Conservation (phyloP, 805 yeast genomes). For the Metschnikowia shivogae region DNA sequence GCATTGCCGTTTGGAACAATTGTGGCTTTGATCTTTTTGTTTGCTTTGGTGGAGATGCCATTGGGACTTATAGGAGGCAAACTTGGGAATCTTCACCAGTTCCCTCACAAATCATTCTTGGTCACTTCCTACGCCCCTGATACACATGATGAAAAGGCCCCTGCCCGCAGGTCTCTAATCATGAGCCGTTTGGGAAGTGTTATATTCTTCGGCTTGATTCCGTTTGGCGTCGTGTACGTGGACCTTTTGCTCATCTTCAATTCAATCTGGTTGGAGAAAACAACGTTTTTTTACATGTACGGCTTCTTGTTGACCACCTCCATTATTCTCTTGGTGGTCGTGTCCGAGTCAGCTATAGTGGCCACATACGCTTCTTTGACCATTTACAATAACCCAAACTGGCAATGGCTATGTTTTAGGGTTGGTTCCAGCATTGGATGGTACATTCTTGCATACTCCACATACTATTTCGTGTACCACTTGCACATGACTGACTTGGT, state of each 20-base stretch:
- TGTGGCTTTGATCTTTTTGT: constrained; percentile 52
- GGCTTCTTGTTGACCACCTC: constrained; percentile 69
- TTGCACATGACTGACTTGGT: constrained; percentile 64
- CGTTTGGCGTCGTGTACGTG: constrained; percentile 77
- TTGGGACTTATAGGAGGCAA: constrained; percentile 71
- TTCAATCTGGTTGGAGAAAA: constrained; percentile 75
- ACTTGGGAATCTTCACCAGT: constrained; percentile 37
- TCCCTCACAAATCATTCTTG: constrained; percentile 21
- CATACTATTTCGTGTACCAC: constrained; percentile 58
- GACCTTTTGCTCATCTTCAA: constrained; percentile 71
- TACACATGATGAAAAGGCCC: neutral
- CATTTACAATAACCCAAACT: constrained; percentile 51
- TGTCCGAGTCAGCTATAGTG: constrained; percentile 68
- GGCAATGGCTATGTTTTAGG: constrained; percentile 83
- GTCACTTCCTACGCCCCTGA: constrained; percentile 9
- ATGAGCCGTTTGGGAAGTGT: constrained; percentile 26
- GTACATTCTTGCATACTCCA: constrained; percentile 63
- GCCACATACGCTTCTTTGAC: constrained; percentile 60
- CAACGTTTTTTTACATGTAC: constrained; percentile 74
- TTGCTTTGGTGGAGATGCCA: constrained; percentile 68
- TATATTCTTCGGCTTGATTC: constrained; percentile 62
- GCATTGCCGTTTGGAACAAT: constrained; percentile 80
- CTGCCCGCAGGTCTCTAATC: constrained; percentile 19
- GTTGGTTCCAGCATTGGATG: constrained; percentile 67
- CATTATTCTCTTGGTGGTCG: constrained; percentile 54